A percentile compares a stretch with the other conserved stretches of the same genome.
Conservation (phyloP, 495 filamentous ascomycete genomes). For the Letharia lupina region DNA sequence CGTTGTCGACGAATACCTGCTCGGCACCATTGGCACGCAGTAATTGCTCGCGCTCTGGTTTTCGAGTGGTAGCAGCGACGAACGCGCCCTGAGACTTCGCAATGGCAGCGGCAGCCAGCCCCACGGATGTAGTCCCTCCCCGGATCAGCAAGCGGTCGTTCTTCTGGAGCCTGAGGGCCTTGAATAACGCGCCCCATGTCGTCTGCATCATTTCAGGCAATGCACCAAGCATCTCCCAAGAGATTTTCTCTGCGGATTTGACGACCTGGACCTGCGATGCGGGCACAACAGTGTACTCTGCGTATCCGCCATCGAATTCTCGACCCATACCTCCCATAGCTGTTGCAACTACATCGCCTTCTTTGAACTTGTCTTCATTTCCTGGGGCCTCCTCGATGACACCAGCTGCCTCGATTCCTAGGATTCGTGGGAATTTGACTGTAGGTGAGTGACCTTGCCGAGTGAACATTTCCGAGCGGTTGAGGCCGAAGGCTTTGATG, state of each 20-base stretch:
- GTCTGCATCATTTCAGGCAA: not conserved
- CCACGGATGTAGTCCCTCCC: not conserved
- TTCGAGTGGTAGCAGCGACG: not conserved
- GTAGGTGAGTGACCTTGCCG: not conserved
- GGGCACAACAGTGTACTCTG: conserved; percentile 1
- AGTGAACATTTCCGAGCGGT: not conserved
- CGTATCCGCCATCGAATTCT: not conserved
- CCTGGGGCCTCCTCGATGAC: not conserved
- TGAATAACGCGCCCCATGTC: not conserved
- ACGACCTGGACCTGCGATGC: not conserved
- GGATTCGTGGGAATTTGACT: not conserved
- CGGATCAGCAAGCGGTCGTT: not conserved
- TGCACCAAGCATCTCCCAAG: not conserved
- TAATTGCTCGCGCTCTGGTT: not conserved
- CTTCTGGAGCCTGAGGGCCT: not conserved
- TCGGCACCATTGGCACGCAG: not conserved
- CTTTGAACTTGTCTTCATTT: not conserved
- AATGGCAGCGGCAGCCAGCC: not conserved
- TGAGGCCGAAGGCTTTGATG: not conserved
- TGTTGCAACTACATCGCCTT: not conserved
- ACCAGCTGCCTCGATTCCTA: not conserved
- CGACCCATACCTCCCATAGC: not conserved
- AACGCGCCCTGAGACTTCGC: not conserved
- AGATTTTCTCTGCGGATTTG: not conserved
- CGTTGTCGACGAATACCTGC: not conserved